These are phyloP conservation scores for Tarenaya hassleriana DNA, from an alignment of 345 rosid genomes.

Conservation along the genomic window DNA sequence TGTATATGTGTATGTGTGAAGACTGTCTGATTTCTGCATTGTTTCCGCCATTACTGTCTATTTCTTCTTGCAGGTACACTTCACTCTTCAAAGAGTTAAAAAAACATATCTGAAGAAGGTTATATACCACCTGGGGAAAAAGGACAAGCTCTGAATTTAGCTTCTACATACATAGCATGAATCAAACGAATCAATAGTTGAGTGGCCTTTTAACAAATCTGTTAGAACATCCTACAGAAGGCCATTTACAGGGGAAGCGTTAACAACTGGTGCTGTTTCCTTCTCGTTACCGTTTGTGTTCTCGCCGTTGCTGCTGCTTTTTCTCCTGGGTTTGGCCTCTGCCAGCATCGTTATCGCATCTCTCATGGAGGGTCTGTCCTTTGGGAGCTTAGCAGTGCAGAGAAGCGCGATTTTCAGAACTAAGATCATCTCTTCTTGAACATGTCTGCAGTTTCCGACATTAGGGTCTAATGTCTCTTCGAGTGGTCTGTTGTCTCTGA, in stretches of 20 bases:
- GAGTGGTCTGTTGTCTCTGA: conserved; percentile 51
- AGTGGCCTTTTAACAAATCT: not conserved
- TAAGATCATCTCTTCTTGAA: conserved; percentile 90
- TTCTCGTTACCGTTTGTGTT: conserved; percentile 27
- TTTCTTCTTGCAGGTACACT: no score
- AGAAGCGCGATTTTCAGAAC: conserved; percentile 79
- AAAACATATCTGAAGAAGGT: no score
- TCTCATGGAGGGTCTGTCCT: conserved; percentile 88
- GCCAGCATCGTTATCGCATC: conserved; percentile 86
- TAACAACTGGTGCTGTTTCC: conserved; percentile 51
- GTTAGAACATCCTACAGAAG: conserved; percentile 37
- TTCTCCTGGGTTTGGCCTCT: conserved; percentile 88
- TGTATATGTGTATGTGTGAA: no score
- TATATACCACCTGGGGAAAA: conserved; percentile 24
- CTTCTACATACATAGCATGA: conserved; percentile 42
- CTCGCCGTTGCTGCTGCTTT: conserved; percentile 50
- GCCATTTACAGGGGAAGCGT: conserved; percentile 72
- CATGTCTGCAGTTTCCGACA: conserved; percentile 73
- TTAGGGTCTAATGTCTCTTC: conserved; percentile 62
- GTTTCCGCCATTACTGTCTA: no score
- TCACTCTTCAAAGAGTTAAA: no score
- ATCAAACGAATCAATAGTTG: conserved; percentile 21
- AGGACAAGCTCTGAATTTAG: not conserved
- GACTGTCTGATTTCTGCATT: no score
- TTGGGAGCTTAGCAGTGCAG: conserved; percentile 82